A percentile compares a stretch with the other conserved stretches of the same genome.
Evolutionary conservation across 108 stramenopile species (phyloP).

Genomic region (Skeletonema marinoi): DNA sequence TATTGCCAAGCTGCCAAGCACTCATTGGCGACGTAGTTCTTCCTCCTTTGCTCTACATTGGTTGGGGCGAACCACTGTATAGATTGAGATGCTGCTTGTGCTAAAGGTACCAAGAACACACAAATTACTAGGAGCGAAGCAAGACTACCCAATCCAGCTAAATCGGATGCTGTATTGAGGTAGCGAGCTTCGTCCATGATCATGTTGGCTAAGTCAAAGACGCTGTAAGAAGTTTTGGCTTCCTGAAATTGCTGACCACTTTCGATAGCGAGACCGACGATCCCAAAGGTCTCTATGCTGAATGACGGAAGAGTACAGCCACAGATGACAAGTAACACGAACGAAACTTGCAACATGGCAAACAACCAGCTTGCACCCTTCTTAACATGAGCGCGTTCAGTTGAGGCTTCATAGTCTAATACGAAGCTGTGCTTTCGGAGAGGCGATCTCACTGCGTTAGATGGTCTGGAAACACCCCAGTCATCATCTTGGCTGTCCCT

Average conservation of each 20-base stretch:
- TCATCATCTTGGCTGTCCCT: constrained; percentile 10
- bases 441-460: not conserved
- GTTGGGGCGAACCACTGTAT: constrained; percentile 63
- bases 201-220: constrained; percentile 59
- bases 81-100: constrained; percentile 51
- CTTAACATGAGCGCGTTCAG: constrained; percentile 28
- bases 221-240: constrained; percentile 57
- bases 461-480: constrained; percentile 16
- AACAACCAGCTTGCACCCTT: constrained; percentile 49
- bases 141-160: constrained; percentile 68
- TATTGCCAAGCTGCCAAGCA: constrained; percentile 83
- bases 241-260: constrained; percentile 68
- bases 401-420: constrained; percentile 47
- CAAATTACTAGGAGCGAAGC: constrained; percentile 64
- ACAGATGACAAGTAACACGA: constrained; percentile 51
- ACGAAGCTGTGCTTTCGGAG: constrained; percentile 39
- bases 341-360: constrained; percentile 9
- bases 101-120: constrained; percentile 72
- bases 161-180: constrained; percentile 49
- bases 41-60: constrained; percentile 29
- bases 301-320: constrained; percentile 68
- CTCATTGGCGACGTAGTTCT: constrained; percentile 53
- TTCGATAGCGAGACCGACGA: constrained; percentile 78
- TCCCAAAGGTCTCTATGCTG: constrained; percentile 66
- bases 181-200: constrained; percentile 78